phyloP scores from a whole-genome alignment of 768 basidiomycete genomes.

The Lactarius evosmus region DNA sequence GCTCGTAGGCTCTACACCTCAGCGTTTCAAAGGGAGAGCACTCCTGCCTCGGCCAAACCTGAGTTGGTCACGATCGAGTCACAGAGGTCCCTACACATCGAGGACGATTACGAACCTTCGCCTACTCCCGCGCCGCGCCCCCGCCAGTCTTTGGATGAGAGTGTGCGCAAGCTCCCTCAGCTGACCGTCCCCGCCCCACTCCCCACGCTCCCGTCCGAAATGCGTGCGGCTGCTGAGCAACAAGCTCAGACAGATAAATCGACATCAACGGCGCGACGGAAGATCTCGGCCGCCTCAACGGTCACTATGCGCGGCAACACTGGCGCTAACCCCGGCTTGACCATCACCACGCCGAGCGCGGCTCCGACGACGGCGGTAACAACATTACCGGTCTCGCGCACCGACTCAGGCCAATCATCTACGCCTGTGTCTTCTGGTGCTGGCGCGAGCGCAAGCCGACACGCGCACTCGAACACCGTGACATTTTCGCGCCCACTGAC shows the following conservation, averaged over 20 bases:
- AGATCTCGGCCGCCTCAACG: slow-evolving; percentile 44
- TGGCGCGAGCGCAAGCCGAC: slow-evolving; percentile 33
- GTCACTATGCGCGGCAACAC: slow-evolving; percentile 45
- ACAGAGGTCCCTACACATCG: slow-evolving; percentile 33
- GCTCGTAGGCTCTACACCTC: slow-evolving; percentile 56
- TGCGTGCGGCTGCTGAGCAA: slow-evolving; percentile 31
- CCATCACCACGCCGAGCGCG: slow-evolving; percentile 52
- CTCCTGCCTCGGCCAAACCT: slow-evolving; percentile 28
- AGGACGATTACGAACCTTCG: slow-evolving; percentile 42
- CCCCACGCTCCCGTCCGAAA: slow-evolving; percentile 59
- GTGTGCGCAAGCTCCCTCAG: slow-evolving; percentile 43
- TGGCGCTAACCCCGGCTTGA: slow-evolving; percentile 42
- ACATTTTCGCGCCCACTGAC: slow-evolving; percentile 65
- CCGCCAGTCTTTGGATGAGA: slow-evolving; percentile 34
- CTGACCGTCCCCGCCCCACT: slow-evolving; percentile 58
- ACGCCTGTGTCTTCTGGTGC: background rate
- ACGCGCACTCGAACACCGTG: slow-evolving; percentile 37
- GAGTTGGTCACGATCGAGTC: slow-evolving; percentile 29
- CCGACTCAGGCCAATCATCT: slow-evolving; percentile 46
- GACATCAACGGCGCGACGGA: slow-evolving; percentile 36
- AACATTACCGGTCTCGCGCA: slow-evolving; percentile 40
- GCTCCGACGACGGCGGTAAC: slow-evolving; percentile 59
- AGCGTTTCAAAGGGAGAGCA: slow-evolving; percentile 51
- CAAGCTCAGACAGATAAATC: slow-evolving; percentile 30
- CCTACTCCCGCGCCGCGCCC: slow-evolving; percentile 44